Evolutionary conservation across 345 rosid species (phyloP).

Genomic region (Bretschneidera sinensis): DNA sequence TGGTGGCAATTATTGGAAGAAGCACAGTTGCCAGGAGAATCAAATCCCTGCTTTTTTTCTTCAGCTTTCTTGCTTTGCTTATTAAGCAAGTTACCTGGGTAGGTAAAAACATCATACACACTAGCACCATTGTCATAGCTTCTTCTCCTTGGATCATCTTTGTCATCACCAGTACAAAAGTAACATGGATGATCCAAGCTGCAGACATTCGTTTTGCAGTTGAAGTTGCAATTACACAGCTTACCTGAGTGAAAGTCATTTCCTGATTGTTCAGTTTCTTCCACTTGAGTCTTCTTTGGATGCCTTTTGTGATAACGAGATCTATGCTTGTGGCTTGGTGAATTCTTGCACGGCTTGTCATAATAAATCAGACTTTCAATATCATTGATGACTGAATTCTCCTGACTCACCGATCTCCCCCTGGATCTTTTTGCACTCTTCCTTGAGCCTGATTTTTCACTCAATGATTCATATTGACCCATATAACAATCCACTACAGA

Average conservation of each 20-base stretch:
- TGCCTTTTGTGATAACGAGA: conserved; percentile 14
- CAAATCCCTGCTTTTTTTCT: conserved; percentile 2
- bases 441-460: conserved; percentile 25
- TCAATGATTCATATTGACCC: conserved; percentile 17
- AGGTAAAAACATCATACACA: conserved; percentile 17
- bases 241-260: conserved; percentile 1
- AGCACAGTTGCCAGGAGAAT: conserved; percentile 12
- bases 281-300: conserved; percentile 12
- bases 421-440: conserved; percentile 29
- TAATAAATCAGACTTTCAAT: conserved; percentile 32
- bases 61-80: conserved; percentile 4
- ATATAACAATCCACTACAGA: conserved; percentile 5
- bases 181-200: conserved; percentile 29
- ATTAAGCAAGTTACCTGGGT: background rate
- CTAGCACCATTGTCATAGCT: conserved; percentile 21
- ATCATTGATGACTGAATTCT: conserved; percentile 25
- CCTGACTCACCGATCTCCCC: conserved; percentile 32
- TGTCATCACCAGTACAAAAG: conserved; percentile 8
- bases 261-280: conserved; percentile 11
- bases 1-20: background rate
- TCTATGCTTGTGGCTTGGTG: conserved; percentile 21
- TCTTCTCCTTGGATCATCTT: conserved; percentile 19
- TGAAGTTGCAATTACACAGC: background rate
- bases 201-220: background rate
- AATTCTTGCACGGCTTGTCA: conserved; percentile 21